phyloP scores from a whole-genome alignment of 805 yeast species.

The Phaffomyces thermotolerans region DNA sequence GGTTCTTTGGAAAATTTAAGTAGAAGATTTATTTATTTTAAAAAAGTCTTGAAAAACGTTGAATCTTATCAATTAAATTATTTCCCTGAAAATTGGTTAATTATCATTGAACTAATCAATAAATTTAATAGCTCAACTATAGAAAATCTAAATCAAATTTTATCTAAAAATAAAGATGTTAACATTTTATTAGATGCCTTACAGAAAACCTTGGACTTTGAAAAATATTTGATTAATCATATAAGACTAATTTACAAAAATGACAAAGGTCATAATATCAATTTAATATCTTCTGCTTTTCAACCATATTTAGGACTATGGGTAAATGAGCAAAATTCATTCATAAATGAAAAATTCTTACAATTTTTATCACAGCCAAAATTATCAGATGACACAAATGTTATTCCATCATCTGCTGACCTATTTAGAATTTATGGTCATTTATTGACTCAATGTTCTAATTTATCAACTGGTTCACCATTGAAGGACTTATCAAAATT shows the following conservation, averaged over 20 bases:
- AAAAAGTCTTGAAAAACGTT: conserved; percentile 55
- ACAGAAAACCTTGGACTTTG: conserved; percentile 79
- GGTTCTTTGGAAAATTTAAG: conserved; percentile 85
- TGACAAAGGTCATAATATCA: conserved; percentile 6
- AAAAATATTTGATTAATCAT: conserved; percentile 56
- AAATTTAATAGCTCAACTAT: conserved; percentile 64
- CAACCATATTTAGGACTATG: conserved; percentile 82
- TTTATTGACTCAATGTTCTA: conserved; percentile 60
- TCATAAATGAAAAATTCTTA: conserved; percentile 52
- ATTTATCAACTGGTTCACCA: conserved; percentile 39
- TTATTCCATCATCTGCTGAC: conserved; percentile 82
- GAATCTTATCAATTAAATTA: conserved; percentile 41
- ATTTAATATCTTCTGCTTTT: conserved; percentile 55
- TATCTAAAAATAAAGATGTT: conserved; percentile 44
- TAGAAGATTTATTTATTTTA: conserved; percentile 76
- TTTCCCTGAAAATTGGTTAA: conserved; percentile 71
- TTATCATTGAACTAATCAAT: conserved; percentile 51
- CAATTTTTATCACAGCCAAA: conserved; percentile 57
- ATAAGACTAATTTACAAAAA: conserved; percentile 39
- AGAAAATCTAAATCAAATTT: conserved; percentile 52
- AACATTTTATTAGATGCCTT: conserved; percentile 61
- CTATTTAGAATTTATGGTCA: conserved; percentile 73
- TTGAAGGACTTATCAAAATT: conserved; percentile 41
- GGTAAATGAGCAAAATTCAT: conserved; percentile 76
- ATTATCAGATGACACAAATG: conserved; percentile 51